phyloP scores from a whole-genome alignment of 805 yeast genomes.

The Schizosaccharomyces lindneri region DNA sequence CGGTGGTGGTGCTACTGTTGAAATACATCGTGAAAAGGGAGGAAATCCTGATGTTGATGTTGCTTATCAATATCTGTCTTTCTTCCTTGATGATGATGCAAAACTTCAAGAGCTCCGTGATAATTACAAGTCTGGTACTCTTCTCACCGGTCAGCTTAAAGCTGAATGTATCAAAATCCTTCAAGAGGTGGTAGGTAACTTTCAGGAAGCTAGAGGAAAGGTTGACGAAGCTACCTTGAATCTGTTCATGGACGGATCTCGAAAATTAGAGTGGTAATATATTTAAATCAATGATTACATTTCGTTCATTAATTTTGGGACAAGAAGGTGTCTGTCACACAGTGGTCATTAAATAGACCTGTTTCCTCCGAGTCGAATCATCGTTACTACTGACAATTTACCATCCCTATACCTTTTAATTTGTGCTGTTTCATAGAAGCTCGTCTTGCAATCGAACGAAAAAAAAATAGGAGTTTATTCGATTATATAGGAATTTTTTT shows the following conservation, averaged over 20 bases:
- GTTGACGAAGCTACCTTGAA: slow-evolving; percentile 38
- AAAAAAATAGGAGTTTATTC: no score
- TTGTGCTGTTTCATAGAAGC: no score
- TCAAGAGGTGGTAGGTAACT: slow-evolving; percentile 52
- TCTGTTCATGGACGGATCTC: slow-evolving; percentile 42
- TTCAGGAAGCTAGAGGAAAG: slow-evolving; percentile 53
- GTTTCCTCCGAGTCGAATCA: no score
- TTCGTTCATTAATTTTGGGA: no score
- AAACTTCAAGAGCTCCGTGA: slow-evolving; percentile 36
- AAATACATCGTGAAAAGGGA: slow-evolving; percentile 73
- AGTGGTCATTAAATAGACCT: no score
- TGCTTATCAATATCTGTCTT: slow-evolving; percentile 74
- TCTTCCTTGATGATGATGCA: slow-evolving; percentile 74
- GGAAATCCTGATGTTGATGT: slow-evolving; percentile 93
- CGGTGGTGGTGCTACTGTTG: slow-evolving; percentile 71
- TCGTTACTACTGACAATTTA: no score
- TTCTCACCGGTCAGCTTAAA: slow-evolving; percentile 85
- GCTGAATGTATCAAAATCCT: slow-evolving; percentile 57
- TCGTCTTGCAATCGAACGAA: no score
- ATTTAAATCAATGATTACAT: no score
- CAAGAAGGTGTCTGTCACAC: no score
- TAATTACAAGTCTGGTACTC: slow-evolving; percentile 51
- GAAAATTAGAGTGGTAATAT: slow-evolving; percentile 33
- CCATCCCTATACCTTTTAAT: no score
- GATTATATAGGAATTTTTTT: no score